Base-by-base conservation (phyloP, 2,329 filamentous ascomycete genomes). In the Fusarium sp. region DNA sequence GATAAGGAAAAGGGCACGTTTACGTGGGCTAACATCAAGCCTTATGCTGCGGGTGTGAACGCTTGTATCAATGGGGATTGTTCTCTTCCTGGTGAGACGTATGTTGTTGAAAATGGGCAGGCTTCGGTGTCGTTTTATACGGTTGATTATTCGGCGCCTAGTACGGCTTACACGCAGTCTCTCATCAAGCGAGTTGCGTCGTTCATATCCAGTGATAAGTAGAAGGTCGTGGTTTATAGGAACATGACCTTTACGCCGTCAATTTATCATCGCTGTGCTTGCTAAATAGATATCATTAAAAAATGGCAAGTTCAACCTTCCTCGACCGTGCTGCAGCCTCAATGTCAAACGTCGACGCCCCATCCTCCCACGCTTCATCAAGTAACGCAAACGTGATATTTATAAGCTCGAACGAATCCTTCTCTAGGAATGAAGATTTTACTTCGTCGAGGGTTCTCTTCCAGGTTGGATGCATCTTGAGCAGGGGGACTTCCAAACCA, bases 11-110 rank as follows among this genome's bases (percentile, higher is more conserved):
- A 79, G 4, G 79, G 81, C 0, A 75, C 80, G 1, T 86, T 86
- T 65, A 76, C 64, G 1, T 82, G 77, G 71, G 77, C 71, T 1
- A 79, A 79, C 53, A 75, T 81, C 19, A 74, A 76, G 32, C 77
- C 78, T 3, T 74, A 74, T 48, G 65, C 75, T 5, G 77, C 76
- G 1, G 83, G 81, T 2, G 75, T 82, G 3, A 86, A 86, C 52
- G 70, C 75, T 2, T 85, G 83, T 56, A 81, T 85, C 65, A 85
- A 86, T 47, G 84, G 83, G 1, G 80, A 86, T 54, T 84, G 83
- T 70, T 74, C 72, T 8, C 70, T 86, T n/a, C 82, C 82, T 0
- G 83, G 83, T 0, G 84, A 86, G 77, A 84, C 82, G 1, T 78
- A 77, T 38, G 76, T 85, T 3, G 78, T 85, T 12, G 77, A 79